phyloP scores from a whole-genome alignment of 352 stramenopile species.

The Globisporangium canariense region DNA sequence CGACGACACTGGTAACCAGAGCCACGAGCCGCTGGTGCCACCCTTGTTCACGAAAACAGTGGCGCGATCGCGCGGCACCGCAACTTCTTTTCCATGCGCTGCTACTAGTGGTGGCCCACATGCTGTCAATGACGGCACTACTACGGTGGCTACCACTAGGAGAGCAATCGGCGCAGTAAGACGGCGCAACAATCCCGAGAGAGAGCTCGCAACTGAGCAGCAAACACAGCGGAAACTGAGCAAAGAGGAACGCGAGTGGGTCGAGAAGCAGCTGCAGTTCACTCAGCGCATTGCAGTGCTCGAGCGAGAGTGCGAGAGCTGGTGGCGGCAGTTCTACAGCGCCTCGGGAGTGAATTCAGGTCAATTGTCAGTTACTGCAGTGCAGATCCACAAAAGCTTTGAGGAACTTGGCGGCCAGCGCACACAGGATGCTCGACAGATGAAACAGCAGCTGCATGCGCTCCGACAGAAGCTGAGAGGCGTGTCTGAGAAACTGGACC shows the following conservation, averaged over 20 bases:
- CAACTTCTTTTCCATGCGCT: neutral
- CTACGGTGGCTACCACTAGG: neutral
- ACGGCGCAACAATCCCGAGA: constrained; percentile 17
- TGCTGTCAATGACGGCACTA: neutral
- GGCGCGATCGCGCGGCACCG: neutral
- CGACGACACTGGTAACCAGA: neutral
- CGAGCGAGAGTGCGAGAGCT: constrained; percentile 50
- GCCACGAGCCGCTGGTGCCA: constrained; percentile 12
- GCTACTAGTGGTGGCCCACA: neutral
- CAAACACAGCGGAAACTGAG: constrained; percentile 22
- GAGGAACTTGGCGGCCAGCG: constrained; percentile 34
- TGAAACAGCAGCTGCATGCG: constrained; percentile 34
- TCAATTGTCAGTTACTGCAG: constrained; percentile 12
- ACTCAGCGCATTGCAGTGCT: constrained; percentile 28
- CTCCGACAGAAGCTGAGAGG: constrained; percentile 27
- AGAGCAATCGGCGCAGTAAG: constrained; percentile 24
- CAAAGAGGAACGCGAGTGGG: constrained; percentile 47
- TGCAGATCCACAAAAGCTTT: constrained; percentile 39
- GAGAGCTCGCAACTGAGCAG: neutral
- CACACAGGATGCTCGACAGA: constrained; percentile 24
- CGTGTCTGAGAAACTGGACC: constrained; percentile 40
- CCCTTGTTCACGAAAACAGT: constrained; percentile 10
- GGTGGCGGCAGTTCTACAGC: constrained; percentile 51
- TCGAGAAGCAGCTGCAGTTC: constrained; percentile 65
- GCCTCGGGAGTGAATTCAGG: constrained; percentile 20